Conservation (phyloP, 2,329 filamentous ascomycete species). For the Colletotrichum graminicola region DNA sequence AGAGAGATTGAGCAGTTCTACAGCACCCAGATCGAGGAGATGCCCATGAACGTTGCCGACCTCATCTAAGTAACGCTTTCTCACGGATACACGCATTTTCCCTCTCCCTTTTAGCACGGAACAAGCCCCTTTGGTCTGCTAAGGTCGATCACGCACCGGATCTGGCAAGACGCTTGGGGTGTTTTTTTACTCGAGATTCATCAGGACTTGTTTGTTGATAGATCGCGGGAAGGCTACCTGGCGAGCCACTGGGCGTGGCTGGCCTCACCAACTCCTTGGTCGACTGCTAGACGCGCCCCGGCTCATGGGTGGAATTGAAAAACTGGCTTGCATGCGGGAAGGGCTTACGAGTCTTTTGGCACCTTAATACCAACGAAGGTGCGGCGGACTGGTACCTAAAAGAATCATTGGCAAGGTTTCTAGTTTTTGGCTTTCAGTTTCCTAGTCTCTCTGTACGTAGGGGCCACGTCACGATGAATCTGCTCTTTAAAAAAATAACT, state of each 20-base stretch:
- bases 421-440: slow-evolving; percentile 43
- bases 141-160: slow-evolving; percentile 39
- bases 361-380: slow-evolving; percentile 44
- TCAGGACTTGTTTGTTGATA: slow-evolving; percentile 44
- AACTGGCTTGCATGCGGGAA: slow-evolving; percentile 44
- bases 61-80: slow-evolving; percentile 69
- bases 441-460: slow-evolving; percentile 44
- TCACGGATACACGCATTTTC: slow-evolving; percentile 39
- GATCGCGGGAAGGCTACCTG: slow-evolving; percentile 43
- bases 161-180: slow-evolving; percentile 37
- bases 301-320: slow-evolving; percentile 43
- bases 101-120: slow-evolving; percentile 35
- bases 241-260: slow-evolving; percentile 40
- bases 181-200: slow-evolving; percentile 41
- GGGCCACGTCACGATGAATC: slow-evolving; percentile 43
- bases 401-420: slow-evolving; percentile 44
- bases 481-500: slow-evolving; percentile 32
- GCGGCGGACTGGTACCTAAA: slow-evolving; percentile 43
- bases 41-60: slow-evolving; percentile 94
- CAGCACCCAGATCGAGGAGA: slow-evolving; percentile 99
- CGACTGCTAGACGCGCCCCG: slow-evolving; percentile 37
- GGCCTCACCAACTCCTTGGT: slow-evolving; percentile 25
- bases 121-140: slow-evolving; percentile 37
- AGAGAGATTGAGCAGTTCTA: slow-evolving; percentile 99
- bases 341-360: slow-evolving; percentile 42